These are phyloP conservation scores for Castanea sativa DNA, from an alignment of 306 rosid genomes.

Conservation along the genomic window DNA sequence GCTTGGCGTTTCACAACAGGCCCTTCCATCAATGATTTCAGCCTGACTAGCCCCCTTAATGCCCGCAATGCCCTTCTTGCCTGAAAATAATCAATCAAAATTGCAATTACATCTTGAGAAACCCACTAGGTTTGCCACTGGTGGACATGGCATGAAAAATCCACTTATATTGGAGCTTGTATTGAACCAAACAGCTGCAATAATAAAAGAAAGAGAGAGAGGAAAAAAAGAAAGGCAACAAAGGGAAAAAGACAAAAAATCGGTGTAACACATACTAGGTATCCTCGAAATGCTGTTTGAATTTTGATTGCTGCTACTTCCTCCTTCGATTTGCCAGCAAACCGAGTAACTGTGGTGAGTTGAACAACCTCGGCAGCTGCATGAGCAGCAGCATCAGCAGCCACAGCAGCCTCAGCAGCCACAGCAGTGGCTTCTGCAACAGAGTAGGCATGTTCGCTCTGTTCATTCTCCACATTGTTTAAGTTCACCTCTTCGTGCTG, in stretches of 20 bases:
- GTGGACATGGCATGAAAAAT: conserved; percentile 1
- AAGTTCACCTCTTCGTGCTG: conserved; percentile 54
- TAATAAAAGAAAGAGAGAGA: neutral
- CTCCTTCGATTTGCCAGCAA: conserved; percentile 63
- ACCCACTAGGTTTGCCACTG: neutral
- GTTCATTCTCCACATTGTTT: conserved; percentile 51
- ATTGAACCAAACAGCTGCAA: neutral
- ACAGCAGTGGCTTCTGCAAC: conserved; percentile 36
- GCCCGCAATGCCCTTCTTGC: conserved; percentile 93
- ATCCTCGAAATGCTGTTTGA: conserved; percentile 94
- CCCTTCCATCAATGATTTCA: conserved; percentile 84
- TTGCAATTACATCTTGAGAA: conserved; percentile 16
- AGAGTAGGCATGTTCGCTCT: conserved; percentile 34
- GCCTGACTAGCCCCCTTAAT: conserved; percentile 86
- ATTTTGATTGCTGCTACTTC: conserved; percentile 83
- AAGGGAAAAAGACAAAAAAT: neutral
- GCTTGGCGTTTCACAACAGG: conserved; percentile 91
- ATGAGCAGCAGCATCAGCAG: conserved; percentile 34
- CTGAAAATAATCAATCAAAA: conserved; percentile 36
- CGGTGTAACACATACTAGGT: conserved; percentile 54
- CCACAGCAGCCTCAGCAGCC: conserved; percentile 32
- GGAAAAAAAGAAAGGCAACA: conserved; percentile 1
- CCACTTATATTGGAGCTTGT: neutral
- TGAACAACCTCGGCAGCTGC: conserved; percentile 34
- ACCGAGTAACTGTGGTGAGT: conserved; percentile 33